These are phyloP conservation scores for Cordia subcordata DNA, from an alignment of 257 asterid species.

Conservation along the genomic window DNA sequence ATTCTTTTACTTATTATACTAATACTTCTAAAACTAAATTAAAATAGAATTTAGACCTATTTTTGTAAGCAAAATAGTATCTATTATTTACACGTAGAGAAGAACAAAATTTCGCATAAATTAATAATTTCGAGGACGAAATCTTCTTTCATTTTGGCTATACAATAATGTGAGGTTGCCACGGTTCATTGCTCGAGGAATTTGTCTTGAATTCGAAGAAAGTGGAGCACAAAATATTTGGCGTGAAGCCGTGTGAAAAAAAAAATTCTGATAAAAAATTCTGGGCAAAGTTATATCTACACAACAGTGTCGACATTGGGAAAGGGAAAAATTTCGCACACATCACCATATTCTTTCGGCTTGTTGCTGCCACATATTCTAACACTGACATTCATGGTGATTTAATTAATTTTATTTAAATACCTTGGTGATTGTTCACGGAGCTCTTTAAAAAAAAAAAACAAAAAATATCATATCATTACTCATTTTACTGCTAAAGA, in stretches of 20 bases:
- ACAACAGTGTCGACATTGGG: constrained; percentile 43
- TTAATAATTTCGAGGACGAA: too few species aligned
- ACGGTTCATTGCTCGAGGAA: constrained; percentile 69
- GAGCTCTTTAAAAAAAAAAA: too few species aligned
- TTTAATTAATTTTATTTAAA: constrained; percentile 3
- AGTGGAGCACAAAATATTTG: constrained; percentile 19
- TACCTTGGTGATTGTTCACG: not conserved
- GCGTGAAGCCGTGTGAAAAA: too few species aligned
- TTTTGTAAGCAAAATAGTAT: too few species aligned
- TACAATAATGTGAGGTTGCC: too few species aligned
- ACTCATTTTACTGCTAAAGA: not conserved
- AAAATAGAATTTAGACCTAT: too few species aligned
- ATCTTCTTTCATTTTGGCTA: too few species aligned
- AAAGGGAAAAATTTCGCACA: constrained; percentile 20
- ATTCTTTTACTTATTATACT: too few species aligned
- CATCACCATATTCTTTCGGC: constrained; percentile 47
- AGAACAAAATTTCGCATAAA: too few species aligned
- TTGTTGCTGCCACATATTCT: constrained; percentile 32
- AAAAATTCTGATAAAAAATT: constrained; percentile 16
- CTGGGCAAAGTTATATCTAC: constrained; percentile 17
- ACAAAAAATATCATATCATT: too few species aligned
- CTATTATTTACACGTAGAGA: too few species aligned
- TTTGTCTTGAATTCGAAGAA: constrained; percentile 19
- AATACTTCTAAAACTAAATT: too few species aligned
- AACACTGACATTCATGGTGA: constrained; percentile 25